A percentile compares a stretch with the other conserved stretches of the same genome.
Conservation (phyloP, 495 filamentous ascomycete genomes). For the Aspergillus sclerotiicarbonarius region DNA sequence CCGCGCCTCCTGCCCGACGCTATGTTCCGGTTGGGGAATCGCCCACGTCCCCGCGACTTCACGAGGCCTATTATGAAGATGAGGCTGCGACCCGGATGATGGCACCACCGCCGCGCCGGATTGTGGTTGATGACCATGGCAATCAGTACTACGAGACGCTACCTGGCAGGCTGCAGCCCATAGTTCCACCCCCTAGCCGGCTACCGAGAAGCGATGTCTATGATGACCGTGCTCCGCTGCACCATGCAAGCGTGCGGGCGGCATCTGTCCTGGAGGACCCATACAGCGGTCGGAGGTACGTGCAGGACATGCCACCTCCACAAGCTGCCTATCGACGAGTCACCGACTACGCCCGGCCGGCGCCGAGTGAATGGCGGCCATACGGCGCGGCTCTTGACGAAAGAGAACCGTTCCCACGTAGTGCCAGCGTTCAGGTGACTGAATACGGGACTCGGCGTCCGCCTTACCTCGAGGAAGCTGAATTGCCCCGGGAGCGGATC, state of each 20-base stretch:
- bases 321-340: slow-evolving; percentile 41
- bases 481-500: slow-evolving; percentile 51
- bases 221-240: slow-evolving; percentile 35
- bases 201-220: slow-evolving; percentile 34
- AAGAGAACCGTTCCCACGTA: slow-evolving; percentile 36
- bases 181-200: slow-evolving; percentile 49
- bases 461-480: slow-evolving; percentile 43
- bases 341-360: slow-evolving; percentile 39
- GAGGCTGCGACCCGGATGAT: slow-evolving; percentile 46
- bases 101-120: slow-evolving; percentile 58
- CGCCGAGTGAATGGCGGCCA: slow-evolving; percentile 31
- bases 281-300: slow-evolving; percentile 43
- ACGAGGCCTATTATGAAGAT: slow-evolving; percentile 48
- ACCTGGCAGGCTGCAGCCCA: slow-evolving; percentile 42
- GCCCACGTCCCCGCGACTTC: slow-evolving; percentile 54
- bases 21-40: slow-evolving; percentile 55
- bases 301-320: slow-evolving; percentile 46
- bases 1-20: slow-evolving; percentile 38
- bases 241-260: slow-evolving; percentile 39
- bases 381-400: slow-evolving; percentile 34
- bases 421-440: slow-evolving; percentile 41
- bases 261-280: slow-evolving; percentile 42
- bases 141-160: slow-evolving; percentile 66
- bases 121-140: slow-evolving; percentile 69
- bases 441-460: slow-evolving; percentile 41